Conservation (phyloP, 805 yeast genomes). For the Candida endomychidarum region DNA sequence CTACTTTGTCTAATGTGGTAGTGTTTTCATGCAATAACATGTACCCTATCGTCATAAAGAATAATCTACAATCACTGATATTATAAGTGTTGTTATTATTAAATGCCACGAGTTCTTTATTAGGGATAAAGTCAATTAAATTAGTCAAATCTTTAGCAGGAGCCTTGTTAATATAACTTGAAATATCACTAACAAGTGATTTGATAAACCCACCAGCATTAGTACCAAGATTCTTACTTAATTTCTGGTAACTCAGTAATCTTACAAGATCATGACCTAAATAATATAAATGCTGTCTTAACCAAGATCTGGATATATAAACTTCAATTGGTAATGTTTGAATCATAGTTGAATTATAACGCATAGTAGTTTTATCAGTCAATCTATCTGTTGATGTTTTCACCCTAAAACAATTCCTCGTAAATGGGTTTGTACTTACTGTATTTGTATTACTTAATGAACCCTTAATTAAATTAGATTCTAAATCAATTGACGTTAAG, state of each 20-base stretch:
- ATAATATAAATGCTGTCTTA: conserved; percentile 32
- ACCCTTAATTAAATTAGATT: too few relatives aligned
- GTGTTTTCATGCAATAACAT: conserved; percentile 18
- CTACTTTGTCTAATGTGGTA: conserved; percentile 22
- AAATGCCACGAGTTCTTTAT: conserved; percentile 11
- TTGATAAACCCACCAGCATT: conserved; percentile 36
- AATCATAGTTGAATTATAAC: background rate
- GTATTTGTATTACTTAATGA: too few relatives aligned
- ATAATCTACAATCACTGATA: conserved; percentile 13
- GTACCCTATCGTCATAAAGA: conserved; percentile 18
- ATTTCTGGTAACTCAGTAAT: conserved; percentile 32
- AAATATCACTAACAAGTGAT: conserved; percentile 31
- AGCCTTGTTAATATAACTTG: conserved; percentile 27
- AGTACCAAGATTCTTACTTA: conserved; percentile 24
- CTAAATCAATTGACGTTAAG: too few relatives aligned
- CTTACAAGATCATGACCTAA: conserved; percentile 36
- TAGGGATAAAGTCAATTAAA: conserved; percentile 12
- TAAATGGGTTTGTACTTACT: too few relatives aligned
- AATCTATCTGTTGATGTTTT: too few relatives aligned
- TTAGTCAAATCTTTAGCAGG: conserved; percentile 19
- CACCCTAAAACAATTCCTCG: too few relatives aligned
- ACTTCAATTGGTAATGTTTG: conserved; percentile 10
- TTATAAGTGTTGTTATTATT: conserved; percentile 6
- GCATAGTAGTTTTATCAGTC: too few relatives aligned
- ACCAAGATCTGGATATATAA: conserved; percentile 23